A percentile compares a stretch with the other conserved stretches of the same genome.
Conservation (phyloP, 2,329 filamentous ascomycete genomes). For the Ceratocystis variospora region DNA sequence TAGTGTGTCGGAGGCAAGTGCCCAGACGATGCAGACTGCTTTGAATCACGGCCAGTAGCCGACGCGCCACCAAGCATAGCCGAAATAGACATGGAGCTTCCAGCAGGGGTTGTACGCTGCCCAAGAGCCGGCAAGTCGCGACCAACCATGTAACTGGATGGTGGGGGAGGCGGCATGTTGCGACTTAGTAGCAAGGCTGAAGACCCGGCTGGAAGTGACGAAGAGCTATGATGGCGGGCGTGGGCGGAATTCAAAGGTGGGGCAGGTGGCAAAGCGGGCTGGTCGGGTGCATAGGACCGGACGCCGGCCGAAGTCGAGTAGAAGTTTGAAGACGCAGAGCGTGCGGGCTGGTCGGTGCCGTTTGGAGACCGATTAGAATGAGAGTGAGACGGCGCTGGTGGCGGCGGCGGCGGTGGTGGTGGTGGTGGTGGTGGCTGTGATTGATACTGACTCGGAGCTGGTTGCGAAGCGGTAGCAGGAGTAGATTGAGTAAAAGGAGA, state of each 20-base stretch:
- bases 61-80: constrained; percentile 37
- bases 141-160: constrained; percentile 32
- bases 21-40: constrained; percentile 26
- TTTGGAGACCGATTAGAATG: constrained; percentile 8
- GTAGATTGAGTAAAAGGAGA: not conserved
- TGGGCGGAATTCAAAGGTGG: constrained; percentile 27
- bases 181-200: constrained; percentile 27
- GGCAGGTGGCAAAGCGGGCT: constrained; percentile 15
- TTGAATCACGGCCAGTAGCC: constrained; percentile 30
- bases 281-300: constrained; percentile 18
- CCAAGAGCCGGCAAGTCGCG: constrained; percentile 42
- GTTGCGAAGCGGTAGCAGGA: not conserved
- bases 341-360: constrained; percentile 5
- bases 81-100: constrained; percentile 48
- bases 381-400: not conserved
- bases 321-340: constrained; percentile 5
- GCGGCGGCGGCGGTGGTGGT: constrained; percentile 2
- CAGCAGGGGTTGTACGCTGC: constrained; percentile 34
- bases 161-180: constrained; percentile 27
- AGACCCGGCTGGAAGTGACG: constrained; percentile 27
- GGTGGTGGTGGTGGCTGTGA: not conserved
- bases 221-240: constrained; percentile 32
- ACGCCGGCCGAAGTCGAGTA: constrained; percentile 11
- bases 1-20: constrained; percentile 30
- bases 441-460: not conserved